Percentiles rank a stretch among this genome's conserved stretches.
Evolutionary conservation across 1,284 basidiomycete species (phyloP).

Genomic region (Rhodotorula sp.): DNA sequence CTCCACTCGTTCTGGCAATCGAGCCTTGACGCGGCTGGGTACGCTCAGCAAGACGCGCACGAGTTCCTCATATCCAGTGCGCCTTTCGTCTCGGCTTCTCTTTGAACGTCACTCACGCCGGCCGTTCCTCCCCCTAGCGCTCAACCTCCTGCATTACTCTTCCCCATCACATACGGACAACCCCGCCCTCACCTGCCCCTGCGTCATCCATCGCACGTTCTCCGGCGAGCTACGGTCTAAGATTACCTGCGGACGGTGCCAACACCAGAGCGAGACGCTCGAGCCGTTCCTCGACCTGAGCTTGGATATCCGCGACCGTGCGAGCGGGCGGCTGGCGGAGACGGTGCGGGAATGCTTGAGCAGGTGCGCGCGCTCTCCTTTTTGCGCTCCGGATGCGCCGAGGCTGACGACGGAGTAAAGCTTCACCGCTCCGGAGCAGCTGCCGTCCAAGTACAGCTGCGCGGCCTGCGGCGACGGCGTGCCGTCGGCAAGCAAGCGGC

Average conservation of each 20-base stretch:
- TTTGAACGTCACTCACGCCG: constrained; percentile 72
- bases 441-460: constrained; percentile 71
- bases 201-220: constrained; percentile 89
- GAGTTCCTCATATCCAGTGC: constrained; percentile 57
- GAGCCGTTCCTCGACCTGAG: constrained; percentile 93
- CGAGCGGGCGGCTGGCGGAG: neutral
- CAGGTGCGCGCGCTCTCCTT: constrained; percentile 9
- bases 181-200: constrained; percentile 64
- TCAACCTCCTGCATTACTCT: constrained; percentile 38
- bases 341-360: constrained; percentile 36
- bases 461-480: constrained; percentile 66
- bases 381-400: neutral
- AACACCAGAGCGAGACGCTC: constrained; percentile 72
- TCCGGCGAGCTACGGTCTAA: constrained; percentile 84
- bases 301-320: constrained; percentile 63
- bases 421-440: constrained; percentile 73
- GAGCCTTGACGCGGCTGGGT: constrained; percentile 78
- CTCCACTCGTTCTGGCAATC: constrained; percentile 84
- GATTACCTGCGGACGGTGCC: constrained; percentile 76
- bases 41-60: constrained; percentile 92
- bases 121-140: constrained; percentile 68
- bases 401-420: constrained; percentile 52
- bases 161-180: constrained; percentile 19
- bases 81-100: constrained; percentile 57
- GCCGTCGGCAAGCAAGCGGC: constrained; percentile 75